These are phyloP conservation scores for Leccinum solheimii DNA, from an alignment of 1,284 basidiomycete genomes.

Conservation along the genomic window DNA sequence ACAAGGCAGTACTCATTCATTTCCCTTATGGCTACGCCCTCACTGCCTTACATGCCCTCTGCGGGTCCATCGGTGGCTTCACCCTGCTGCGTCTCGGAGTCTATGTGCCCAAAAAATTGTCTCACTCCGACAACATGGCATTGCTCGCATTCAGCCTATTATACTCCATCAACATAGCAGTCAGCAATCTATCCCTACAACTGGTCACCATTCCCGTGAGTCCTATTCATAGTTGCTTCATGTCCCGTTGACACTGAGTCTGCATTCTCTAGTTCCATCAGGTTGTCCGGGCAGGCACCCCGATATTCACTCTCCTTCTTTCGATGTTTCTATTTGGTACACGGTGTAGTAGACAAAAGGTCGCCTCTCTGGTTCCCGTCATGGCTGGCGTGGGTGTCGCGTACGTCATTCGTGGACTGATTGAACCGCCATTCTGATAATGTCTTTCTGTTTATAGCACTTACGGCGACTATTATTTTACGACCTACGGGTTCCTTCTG, in stretches of 20 bases:
- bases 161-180: slow-evolving; percentile 90
- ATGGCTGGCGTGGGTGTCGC: slow-evolving; percentile 90
- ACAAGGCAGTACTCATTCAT: slow-evolving; percentile 84
- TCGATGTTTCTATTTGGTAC: slow-evolving; percentile 59
- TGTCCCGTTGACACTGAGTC: neutral
- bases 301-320: slow-evolving; percentile 85
- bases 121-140: slow-evolving; percentile 57
- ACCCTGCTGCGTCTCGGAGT: slow-evolving; percentile 59
- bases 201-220: slow-evolving; percentile 89
- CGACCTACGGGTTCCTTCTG: slow-evolving; percentile 75
- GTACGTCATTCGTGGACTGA: slow-evolving; percentile 50
- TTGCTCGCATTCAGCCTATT: slow-evolving; percentile 81
- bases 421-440: neutral
- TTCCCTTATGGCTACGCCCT: slow-evolving; percentile 94
- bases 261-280: slow-evolving; percentile 76
- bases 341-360: slow-evolving; percentile 55
- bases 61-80: slow-evolving; percentile 78
- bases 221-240: slow-evolving; percentile 18
- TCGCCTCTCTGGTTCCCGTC: slow-evolving; percentile 82
- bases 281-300: slow-evolving; percentile 89
- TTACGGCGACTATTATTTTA: slow-evolving; percentile 90
- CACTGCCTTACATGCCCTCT: slow-evolving; percentile 85
- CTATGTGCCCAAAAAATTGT: slow-evolving; percentile 63
- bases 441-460: slow-evolving; percentile 50
- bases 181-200: slow-evolving; percentile 86